Evolutionary conservation across 805 yeast genomes (phyloP).

Genomic region (Cyberlindnera maritima): DNA sequence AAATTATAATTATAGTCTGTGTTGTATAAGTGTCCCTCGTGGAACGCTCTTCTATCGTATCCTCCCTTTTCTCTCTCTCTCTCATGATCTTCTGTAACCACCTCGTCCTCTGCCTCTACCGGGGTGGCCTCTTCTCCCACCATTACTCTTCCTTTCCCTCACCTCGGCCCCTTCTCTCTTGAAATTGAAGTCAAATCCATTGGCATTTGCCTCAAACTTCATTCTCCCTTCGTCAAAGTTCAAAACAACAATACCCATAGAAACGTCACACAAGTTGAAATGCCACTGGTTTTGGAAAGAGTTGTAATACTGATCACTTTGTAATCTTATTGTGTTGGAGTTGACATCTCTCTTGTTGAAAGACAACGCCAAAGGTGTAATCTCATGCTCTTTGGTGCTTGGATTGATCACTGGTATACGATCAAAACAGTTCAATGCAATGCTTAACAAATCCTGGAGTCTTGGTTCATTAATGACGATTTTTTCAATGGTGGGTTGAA

Average conservation of each 20-base stretch:
- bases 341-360: conserved; percentile 39
- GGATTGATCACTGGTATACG: conserved; percentile 49
- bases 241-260: conserved; percentile 47
- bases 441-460: conserved; percentile 44
- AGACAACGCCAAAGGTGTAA: conserved; percentile 40
- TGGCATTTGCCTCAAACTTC: conserved; percentile 49
- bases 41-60: neutral
- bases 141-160: conserved; percentile 19
- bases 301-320: conserved; percentile 59
- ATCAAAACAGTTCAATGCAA: conserved; percentile 61
- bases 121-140: conserved; percentile 15
- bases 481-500: conserved; percentile 49
- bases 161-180: conserved; percentile 32
- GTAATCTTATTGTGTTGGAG: conserved; percentile 41
- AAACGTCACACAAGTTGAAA: conserved; percentile 64
- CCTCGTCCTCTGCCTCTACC: conserved; percentile 24
- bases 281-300: conserved; percentile 79
- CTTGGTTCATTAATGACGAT: conserved; percentile 40
- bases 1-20: conserved; percentile 10
- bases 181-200: conserved; percentile 63
- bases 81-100: conserved; percentile 14
- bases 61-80: too few relatives aligned
- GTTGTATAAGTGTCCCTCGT: conserved; percentile 9
- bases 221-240: conserved; percentile 45
- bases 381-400: conserved; percentile 35